Base-by-base conservation (phyloP, 176 grass and related monocot genomes). In the Oryza meyeriana region DNA sequence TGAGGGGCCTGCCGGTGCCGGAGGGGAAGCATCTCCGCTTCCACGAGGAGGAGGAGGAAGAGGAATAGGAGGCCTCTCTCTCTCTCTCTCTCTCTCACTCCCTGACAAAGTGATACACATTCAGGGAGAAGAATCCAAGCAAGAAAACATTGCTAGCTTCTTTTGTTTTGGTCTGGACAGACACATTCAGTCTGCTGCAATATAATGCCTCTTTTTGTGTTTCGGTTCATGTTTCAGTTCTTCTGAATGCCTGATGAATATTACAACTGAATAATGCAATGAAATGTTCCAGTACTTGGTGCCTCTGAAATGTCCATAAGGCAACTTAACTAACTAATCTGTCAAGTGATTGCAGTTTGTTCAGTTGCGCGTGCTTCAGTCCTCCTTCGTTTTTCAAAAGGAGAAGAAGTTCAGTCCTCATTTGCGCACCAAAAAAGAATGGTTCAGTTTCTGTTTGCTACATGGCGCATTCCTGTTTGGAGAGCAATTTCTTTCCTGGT, bases 21-120 rank as follows among this genome's bases (percentile, higher is more conserved):
- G 69, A 91, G 82, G 94, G 90, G 77, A 93, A 92, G 86, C 90
- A 91, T 84, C 86, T 97, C 39, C 88, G 81, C 68, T 97, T 97
- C 86, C 76, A 89, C 4, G 94, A 92, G 66, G 83, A 83, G 6
- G 90, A 83, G 6, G 90, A 94, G 14, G 90, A 90, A 22, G 87
- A 84, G 32, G 76, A 91, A 12, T 86, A 79, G 61, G 47, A 22
- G 52, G 74, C 8, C 13, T 28, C 55, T 36, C 17, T 64, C 31
- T 20, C 77, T 88, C 77, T 4, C 13, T 28, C 55, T 36, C 17
- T 64, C 31, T 20, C 77, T 88, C 77, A 39, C 63, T 77, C 81
- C 85, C 77, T 84, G 82, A 91, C 18, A 55, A 22, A 55, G 20
- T 55, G 50, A 55, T 55, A 55, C 50, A 55, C 50, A n/a, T 22